Base-by-base conservation (phyloP, 73 alveolate species). In the Paraurostyla sp. region DNA sequence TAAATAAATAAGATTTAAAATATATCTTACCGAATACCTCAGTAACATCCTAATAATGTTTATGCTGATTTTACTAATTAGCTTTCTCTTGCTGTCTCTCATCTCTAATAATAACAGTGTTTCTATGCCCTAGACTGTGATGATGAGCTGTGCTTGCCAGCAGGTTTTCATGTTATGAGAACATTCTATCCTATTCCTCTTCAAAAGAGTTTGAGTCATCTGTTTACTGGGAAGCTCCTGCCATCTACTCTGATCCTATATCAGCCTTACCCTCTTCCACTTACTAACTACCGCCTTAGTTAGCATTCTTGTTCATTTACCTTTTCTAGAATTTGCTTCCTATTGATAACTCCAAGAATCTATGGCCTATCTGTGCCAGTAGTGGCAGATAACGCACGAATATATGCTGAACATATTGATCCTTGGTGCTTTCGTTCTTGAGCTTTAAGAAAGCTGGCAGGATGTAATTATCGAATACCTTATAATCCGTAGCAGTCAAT, bases 381-480 rank as follows among this genome's bases (percentile, higher is more conserved):
- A 35, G 18, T 0, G 93, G 82, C 75, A 86, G 45, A 41, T 75
- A 45, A 18, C 41, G 18, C 0, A 75, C 85, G 38, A 73, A 86
- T 9, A 51, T 60, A 40, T 48, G 69, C 62, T 75, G 75, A 2
- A 86, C 89, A 62, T 41, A 41, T 51, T 38, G n/a, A 45, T 52
- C 80, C 20, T 81, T 57, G 41, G 46, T 42, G 49, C 71, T 35
- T 13, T 52, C 82, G 32, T 57, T 81, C 32, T 58, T 56, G 0
- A 81, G 71, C 45, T 38, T 41, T 0, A 69, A 65, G 76, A 85
- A 50, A n/a, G 87, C 80, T 22, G 92, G 92, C 57, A 85, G 49
- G 65, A 85, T 85, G 71, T 85, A 85, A 69, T 85, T 85, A 38
- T 68, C 87, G 57, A 85, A 85, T 1, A 85, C 59, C 40, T 85